Evolutionary conservation across 306 rosid species (phyloP).

Genomic region (Biancaea sappan): DNA sequence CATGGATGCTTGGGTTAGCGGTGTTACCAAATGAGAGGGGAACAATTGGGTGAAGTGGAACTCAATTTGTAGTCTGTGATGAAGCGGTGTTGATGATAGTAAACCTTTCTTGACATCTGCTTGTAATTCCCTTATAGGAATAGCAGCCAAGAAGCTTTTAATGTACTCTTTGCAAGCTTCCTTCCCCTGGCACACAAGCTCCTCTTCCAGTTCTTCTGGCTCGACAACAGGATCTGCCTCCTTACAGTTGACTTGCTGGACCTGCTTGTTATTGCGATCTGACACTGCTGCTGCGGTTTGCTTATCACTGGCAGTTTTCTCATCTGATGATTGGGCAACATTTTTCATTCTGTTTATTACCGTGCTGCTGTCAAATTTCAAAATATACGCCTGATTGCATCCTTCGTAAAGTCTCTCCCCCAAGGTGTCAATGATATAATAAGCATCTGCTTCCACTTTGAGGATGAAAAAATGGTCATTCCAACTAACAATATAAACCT

Average conservation of each 20-base stretch:
- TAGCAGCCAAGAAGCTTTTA: slow-evolving; percentile 96
- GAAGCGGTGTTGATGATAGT: slow-evolving; percentile 80
- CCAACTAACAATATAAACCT: slow-evolving; percentile 87
- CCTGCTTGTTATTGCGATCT: slow-evolving; percentile 53
- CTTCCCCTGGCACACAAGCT: slow-evolving; percentile 76
- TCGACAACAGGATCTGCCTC: slow-evolving; percentile 49
- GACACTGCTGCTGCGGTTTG: slow-evolving; percentile 44
- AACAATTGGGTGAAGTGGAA: slow-evolving; percentile 73
- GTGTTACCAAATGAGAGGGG: slow-evolving; percentile 36
- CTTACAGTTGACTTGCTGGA: slow-evolving; percentile 45
- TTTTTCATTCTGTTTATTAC: slow-evolving; percentile 58
- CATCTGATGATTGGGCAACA: slow-evolving; percentile 53
- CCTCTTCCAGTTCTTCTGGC: slow-evolving; percentile 61
- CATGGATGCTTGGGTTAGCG: slow-evolving; percentile 43
- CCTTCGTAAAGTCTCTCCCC: slow-evolving; percentile 99
- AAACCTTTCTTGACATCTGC: slow-evolving; percentile 94
- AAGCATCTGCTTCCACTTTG: slow-evolving; percentile 87
- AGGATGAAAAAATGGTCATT: slow-evolving; percentile 98
- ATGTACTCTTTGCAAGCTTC: slow-evolving; percentile 97
- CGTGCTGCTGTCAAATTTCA: slow-evolving; percentile 77
- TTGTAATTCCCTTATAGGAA: slow-evolving; percentile 92
- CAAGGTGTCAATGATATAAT: slow-evolving; percentile 85
- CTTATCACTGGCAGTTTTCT: slow-evolving; percentile 51
- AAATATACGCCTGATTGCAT: slow-evolving; percentile 87
- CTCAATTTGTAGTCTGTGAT: slow-evolving; percentile 93